Conservation (phyloP, 2,329 filamentous ascomycete species). For the Fusarium siculi region DNA sequence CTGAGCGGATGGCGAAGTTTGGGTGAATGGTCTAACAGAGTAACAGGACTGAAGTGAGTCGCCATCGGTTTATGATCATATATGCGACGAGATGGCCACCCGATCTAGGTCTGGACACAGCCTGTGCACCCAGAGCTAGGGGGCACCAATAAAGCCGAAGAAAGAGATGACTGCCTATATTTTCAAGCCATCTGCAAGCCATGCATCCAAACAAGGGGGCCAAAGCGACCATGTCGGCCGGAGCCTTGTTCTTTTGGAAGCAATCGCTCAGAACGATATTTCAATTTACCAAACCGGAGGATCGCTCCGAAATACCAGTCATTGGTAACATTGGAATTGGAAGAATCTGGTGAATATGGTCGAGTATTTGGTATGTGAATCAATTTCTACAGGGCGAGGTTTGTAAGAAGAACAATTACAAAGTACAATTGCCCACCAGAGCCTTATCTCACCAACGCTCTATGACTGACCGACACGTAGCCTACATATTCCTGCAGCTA, state of each 20-base stretch:
- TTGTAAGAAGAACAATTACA: neutral
- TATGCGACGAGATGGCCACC: neutral
- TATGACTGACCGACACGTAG: neutral
- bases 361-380: neutral
- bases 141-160: neutral
- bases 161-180: neutral
- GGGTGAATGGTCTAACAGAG: neutral
- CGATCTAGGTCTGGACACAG: neutral
- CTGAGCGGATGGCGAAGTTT: neutral
- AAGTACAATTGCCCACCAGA: too few species aligned
- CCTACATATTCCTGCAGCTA: neutral
- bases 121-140: neutral
- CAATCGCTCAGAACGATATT: neutral
- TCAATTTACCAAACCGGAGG: too few species aligned
- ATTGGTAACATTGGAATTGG: neutral
- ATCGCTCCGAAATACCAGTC: neutral
- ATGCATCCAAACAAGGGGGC: neutral
- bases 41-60: neutral
- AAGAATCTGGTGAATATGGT: neutral
- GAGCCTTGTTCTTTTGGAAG: neutral
- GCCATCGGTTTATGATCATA: neutral
- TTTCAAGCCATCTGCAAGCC: neutral
- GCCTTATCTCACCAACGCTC: neutral
- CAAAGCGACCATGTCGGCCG: neutral
- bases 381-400: neutral